Conservation (phyloP, 345 rosid species). For the Euphorbia tirucalli region DNA sequence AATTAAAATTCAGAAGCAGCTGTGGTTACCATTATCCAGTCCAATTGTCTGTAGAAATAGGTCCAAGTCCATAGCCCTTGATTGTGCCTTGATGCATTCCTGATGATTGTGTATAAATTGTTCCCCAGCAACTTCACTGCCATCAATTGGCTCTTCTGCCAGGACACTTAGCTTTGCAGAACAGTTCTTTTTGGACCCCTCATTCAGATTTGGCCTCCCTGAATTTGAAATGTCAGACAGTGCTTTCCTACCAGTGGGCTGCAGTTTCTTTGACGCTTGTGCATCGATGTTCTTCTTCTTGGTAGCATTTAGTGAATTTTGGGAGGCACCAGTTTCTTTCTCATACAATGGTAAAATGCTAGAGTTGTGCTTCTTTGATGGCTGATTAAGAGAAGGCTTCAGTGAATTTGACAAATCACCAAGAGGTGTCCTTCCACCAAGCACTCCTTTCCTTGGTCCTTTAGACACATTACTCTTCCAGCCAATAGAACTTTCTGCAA, state of each 20-base stretch:
- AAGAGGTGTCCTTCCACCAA: slow-evolving; percentile 57
- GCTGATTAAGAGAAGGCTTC: slow-evolving; percentile 33
- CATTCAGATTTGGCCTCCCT: slow-evolving; percentile 27
- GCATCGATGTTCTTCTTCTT: slow-evolving; percentile 30
- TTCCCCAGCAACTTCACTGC: slow-evolving; percentile 33
- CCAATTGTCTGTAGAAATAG: slow-evolving; percentile 43
- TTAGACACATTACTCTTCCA: slow-evolving; percentile 33
- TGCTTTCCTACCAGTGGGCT: slow-evolving; percentile 36
- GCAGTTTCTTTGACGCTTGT: slow-evolving; percentile 32
- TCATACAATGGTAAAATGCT: slow-evolving; percentile 22
- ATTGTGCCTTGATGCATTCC: slow-evolving; percentile 47
- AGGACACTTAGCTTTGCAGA: slow-evolving; percentile 25
- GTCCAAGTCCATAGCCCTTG: slow-evolving; percentile 31
- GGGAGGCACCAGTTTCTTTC: slow-evolving; percentile 23
- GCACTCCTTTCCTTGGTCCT: slow-evolving; percentile 33
- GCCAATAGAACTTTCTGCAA: slow-evolving; percentile 31
- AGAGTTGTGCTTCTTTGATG: slow-evolving; percentile 35
- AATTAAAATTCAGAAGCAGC: neutral
- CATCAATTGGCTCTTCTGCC: slow-evolving; percentile 29
- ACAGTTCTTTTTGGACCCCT: slow-evolving; percentile 39
- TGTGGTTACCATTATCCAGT: slow-evolving; percentile 21
- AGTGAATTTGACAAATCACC: slow-evolving; percentile 61
- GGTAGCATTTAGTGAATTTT: slow-evolving; percentile 26
- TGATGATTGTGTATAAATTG: slow-evolving; percentile 49
- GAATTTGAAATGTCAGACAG: slow-evolving; percentile 63